Base-by-base conservation (phyloP, 148 eudicot species). In the Diospyros kaki region DNA sequence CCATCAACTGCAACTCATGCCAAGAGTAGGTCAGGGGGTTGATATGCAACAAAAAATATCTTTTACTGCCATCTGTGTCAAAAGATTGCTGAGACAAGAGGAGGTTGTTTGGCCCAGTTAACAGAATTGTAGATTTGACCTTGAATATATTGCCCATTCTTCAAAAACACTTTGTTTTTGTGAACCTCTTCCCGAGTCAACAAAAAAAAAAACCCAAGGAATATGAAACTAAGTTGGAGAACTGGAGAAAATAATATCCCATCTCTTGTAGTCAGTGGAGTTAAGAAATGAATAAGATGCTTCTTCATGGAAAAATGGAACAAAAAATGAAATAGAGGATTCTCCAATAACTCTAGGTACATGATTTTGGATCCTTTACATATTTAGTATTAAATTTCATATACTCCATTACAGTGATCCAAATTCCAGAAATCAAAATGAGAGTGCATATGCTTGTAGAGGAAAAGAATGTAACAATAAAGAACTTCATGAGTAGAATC, bases 1-100 rank as follows among this genome's bases (percentile, higher is more conserved):
- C 86, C 88, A 81, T 87, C 88, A 83, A 87, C 88, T 87, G 91
- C 73, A 73, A 76, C 39, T 63, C 50, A n/a, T 14, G 41, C 44
- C 38, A 71, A 12, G 68, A 15, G 74, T 12, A 74, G 55, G 44
- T 66, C 12, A 54, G 9, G 4, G 17, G 18, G 41, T 66, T 58
- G 41, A 45, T 59, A 9, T 28, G 12, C 28, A 28, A 68, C 15
- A 48, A 62, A 53, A 9, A 74, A 11, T 18, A 55, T 45, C 10
- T 46, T 48, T 48, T 48, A 8, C 52, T 48, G 52, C 52, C 1
- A 48, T 48, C 8, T 48, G 52, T 48, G 8, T 48, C 52, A 48
- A 48, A 48, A 48, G 52, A 8, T 48, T 4, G 13, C 39, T 38
- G 13, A 6, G 12, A 62, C 2, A 62, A 43, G 3, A 63, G 66